Base-by-base conservation (phyloP, 345 rosid genomes). In the Eucalyptus globulus region DNA sequence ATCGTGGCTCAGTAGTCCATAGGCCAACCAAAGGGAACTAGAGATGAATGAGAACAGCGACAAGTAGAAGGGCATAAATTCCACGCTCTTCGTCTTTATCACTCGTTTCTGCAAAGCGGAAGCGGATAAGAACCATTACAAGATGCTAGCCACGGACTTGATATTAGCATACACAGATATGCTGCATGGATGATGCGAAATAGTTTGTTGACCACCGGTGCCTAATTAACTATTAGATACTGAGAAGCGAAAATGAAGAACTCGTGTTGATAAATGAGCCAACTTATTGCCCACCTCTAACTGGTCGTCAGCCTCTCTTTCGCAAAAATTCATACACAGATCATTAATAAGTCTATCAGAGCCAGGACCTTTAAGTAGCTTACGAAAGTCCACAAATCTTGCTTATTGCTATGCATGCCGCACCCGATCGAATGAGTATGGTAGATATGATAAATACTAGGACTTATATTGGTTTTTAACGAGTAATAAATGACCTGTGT, bases 31-130 rank as follows among this genome's bases (percentile, higher is more conserved):
- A 45, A 94, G 91, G 27, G 95, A 88, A 88, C 96, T 95, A 62
- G 99, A 92, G 17, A 96, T 83, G 91, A 97, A 95, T 54, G 99
- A 93, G 95, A 94, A 96, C 88, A 97, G 91, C 54, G 99, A 97
- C 89, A 96, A 89, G 91, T 95, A 93, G 93, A 97, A 97, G 1
- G 99, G 98, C 99, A 97, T 97, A 95, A 93, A 96, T 88, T 97
- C 98, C 91, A 95, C 98, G 51, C 99, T 96, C 91, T 93, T 95
- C 21, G 98, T 96, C 90, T 65, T 87, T 54, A 97, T 94, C 90
- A 96, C 99, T 91, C 91, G 92, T 90, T 90, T 96, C 99, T 96
- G 96, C 94, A 92, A 87, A 88, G 27, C 65, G 65, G 9, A n/a
- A 86, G 56, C 40, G 27, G 27, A 86, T n/a, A 54, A 49, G 87